Conservation (phyloP, 257 asterid species). For the Sherardia arvensis region DNA sequence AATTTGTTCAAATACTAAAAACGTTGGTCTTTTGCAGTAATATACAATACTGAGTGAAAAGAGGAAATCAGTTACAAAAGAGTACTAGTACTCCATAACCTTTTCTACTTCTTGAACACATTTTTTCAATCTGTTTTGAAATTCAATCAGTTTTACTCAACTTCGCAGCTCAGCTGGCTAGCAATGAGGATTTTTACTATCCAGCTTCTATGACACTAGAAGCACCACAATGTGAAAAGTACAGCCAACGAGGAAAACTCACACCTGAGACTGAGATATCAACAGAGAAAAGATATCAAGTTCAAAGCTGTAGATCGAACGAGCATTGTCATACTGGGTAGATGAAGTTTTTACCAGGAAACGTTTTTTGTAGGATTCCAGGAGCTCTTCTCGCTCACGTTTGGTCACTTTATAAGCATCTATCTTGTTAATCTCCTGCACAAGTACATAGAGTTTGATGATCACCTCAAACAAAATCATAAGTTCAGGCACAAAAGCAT, state of each 20-base stretch:
- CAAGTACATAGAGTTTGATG: background rate
- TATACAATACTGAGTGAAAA: no score
- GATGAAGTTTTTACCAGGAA: slow-evolving; percentile 30
- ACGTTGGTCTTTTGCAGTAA: no score
- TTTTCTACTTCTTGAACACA: no score
- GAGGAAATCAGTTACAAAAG: no score
- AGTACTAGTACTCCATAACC: no score
- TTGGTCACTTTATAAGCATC: slow-evolving; percentile 61
- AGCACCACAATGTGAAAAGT: background rate
- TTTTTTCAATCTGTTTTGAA: no score
- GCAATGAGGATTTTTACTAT: background rate
- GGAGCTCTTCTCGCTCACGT: slow-evolving; percentile 48
- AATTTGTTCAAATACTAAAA: no score
- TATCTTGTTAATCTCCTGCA: slow-evolving; percentile 76
- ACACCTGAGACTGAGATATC: slow-evolving; percentile 13
- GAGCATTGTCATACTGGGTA: background rate
- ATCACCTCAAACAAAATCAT: background rate
- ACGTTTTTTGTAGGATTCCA: slow-evolving; percentile 51
- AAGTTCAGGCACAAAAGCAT: background rate
- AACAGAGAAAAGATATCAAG: background rate
- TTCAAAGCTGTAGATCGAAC: background rate
- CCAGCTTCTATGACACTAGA: background rate
- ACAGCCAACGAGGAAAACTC: background rate
- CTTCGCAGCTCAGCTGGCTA: background rate
- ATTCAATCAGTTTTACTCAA: no score